Evolutionary conservation across 768 basidiomycete genomes (phyloP), one percentile per base, ranked within the genome.

Genomic region (Russula foetens): DNA sequence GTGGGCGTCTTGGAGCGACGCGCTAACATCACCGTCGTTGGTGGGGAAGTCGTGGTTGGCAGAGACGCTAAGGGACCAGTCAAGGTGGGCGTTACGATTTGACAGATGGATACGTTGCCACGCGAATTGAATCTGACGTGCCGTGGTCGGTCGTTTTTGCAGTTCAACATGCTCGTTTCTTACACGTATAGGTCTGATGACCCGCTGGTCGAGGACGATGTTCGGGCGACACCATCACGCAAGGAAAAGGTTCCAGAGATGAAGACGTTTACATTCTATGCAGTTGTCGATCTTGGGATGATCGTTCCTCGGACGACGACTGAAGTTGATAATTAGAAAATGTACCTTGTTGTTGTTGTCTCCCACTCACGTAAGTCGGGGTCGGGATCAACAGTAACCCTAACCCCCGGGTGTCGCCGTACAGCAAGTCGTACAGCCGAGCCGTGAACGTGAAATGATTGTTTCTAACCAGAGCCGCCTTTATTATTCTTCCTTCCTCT

Each of bases 181-280:
- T 98, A 92, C 72, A 96, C 93, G 0, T 99, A 98, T 71, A 83
- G 89, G 35, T 88, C 92, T 0, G 96, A 98, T 68, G 95, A 97
- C 62, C 80, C 85, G 24, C 77, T 83, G 2, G 81, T 83, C 1
- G 85, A 86, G 54, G 81, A 83, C 62, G 82, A 81, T 53, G 80
- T 59, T 55, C 58, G 33, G 15, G 53, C 26, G 23, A 77, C 44
- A 73, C 77, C 17, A 73, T 77, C 19, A 76, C 77, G 68, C 60
- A 69, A 74, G n/a, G 70, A 74, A 50, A 82, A 83, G 63, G 70
- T 74, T 0, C 83, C 86, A 2, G 90, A 90, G 69, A 83, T 85
- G 66, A 93, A 92, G 75, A 91, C 88, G 7, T 95, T 96, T 71
- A 84, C 88, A 31, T 97, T 96, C 72, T 94, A 90, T 69, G 88